These are phyloP conservation scores for Auricularia cornea DNA, from an alignment of 768 basidiomycete genomes.

Conservation along the genomic window DNA sequence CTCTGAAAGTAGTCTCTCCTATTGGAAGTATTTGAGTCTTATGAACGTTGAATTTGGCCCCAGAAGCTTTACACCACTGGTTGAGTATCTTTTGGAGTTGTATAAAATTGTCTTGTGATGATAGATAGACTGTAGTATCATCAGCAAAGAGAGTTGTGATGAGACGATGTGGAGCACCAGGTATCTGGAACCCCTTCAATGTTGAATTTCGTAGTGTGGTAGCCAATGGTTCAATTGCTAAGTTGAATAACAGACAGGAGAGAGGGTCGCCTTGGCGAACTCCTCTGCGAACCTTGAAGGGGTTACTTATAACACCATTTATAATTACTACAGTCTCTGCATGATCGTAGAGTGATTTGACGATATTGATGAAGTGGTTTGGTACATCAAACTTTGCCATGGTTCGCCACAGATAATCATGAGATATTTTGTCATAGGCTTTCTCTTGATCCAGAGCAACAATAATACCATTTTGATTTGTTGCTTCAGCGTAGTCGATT, in stretches of 20 bases:
- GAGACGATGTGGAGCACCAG: slow-evolving; percentile 4
- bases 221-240: slow-evolving; percentile 35
- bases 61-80: slow-evolving; percentile 32
- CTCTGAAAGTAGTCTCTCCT: background rate
- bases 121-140: slow-evolving; percentile 32
- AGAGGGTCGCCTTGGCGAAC: slow-evolving; percentile 32
- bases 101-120: slow-evolving; percentile 18
- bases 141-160: slow-evolving; percentile 27
- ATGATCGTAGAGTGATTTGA: slow-evolving; percentile 22
- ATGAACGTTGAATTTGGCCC: slow-evolving; percentile 32
- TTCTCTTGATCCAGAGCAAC: slow-evolving; percentile 14
- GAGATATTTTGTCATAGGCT: slow-evolving; percentile 14
- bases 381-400: slow-evolving; percentile 6
- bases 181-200: slow-evolving; percentile 14
- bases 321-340: slow-evolving; percentile 25
- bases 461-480: slow-evolving; percentile 9
- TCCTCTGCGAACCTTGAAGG: slow-evolving; percentile 22
- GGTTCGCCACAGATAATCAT: slow-evolving; percentile 13
- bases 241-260: slow-evolving; percentile 31
- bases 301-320: slow-evolving; percentile 22
- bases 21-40: slow-evolving; percentile 36
- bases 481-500: slow-evolving; percentile 10
- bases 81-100: slow-evolving; percentile 22
- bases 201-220: slow-evolving; percentile 19
- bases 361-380: slow-evolving; percentile 13